Base-by-base conservation (phyloP, 2,329 filamentous ascomycete genomes). In the Verticillium dahliae region DNA sequence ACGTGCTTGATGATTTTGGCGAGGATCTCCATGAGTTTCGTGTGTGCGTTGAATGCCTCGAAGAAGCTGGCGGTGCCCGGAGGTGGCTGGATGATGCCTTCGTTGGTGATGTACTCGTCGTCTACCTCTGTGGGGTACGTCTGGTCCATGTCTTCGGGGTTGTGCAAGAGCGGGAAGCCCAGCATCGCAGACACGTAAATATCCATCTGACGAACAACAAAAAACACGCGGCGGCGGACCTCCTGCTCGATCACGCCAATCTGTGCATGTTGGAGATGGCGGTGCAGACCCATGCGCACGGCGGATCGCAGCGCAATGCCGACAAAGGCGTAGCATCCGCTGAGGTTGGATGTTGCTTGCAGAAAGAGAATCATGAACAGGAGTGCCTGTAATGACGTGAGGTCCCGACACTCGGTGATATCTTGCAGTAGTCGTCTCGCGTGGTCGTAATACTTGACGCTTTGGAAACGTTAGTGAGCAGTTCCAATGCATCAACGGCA, bases 301-400 rank as follows among this genome's bases (percentile, higher is more conserved):
- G 89, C 86, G 6, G 89, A 89, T 58, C 90, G 85, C 57, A 93
- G 78, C 2, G 90, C 90, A 67, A 94, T 89, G 6, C 90, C 90
- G 57, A 94, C 83, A 67, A 91, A 92, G 0, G 90, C 86, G 73
- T 94, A 94, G 71, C 90, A 94, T 10, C 87, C 89, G 70, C 87
- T 90, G 35, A 94, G 77, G 70, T 91, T 91, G 10, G 90, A 90
- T 1, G 91, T 90, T 2, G 89, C 86, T 69, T 95, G 91, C 1
- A 94, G 80, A 70, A 93, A 95, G 2, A 94, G 77, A 57, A 92
- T 89, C 82, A 92, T 90, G 71, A 91, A 92, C 22, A 92, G 76
- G 6, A 95, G 81, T 2, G 89, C 86, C 72, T 95, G 90, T 9
- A 94, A 77, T 1, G 90, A 90, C 22, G 81, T 84, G 54, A 94